Conservation (phyloP, 768 basidiomycete species). For the Hemileccinum rubropunctum region DNA sequence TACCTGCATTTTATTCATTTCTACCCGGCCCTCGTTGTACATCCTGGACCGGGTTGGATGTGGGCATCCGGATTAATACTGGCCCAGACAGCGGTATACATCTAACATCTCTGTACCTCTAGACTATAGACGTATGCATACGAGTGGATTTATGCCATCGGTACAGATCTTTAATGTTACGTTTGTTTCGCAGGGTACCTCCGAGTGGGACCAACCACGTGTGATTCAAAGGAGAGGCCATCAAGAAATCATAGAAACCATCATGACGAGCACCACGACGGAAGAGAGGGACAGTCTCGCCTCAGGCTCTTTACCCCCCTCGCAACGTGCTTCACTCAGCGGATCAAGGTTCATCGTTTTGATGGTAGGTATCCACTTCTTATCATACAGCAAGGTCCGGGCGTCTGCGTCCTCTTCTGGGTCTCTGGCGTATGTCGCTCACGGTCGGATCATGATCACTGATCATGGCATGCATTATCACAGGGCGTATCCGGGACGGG, state of each 20-base stretch:
- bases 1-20: slow-evolving; percentile 6
- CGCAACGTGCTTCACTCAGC: not conserved
- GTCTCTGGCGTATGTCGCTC: not conserved
- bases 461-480: not conserved
- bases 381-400: no score
- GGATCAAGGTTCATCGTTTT: slow-evolving; percentile 41
- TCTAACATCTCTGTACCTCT: not conserved
- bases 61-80: not conserved
- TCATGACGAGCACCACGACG: not conserved
- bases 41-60: not conserved
- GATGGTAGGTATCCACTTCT: slow-evolving; percentile 38
- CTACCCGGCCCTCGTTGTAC: not conserved
- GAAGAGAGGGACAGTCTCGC: no score
- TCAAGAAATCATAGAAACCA: no score
- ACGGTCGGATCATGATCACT: not conserved
- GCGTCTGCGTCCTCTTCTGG: no score
- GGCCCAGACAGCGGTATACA: no score
- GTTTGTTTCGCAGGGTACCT: no score
- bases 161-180: no score
- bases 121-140: not conserved
- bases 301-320: not conserved
- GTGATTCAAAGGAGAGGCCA: no score
- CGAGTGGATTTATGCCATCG: not conserved
- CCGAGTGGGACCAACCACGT: no score
- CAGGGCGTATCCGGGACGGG: slow-evolving; percentile 77